phyloP scores from a whole-genome alignment of 129 eudicot species.

The Apium graveolens region DNA sequence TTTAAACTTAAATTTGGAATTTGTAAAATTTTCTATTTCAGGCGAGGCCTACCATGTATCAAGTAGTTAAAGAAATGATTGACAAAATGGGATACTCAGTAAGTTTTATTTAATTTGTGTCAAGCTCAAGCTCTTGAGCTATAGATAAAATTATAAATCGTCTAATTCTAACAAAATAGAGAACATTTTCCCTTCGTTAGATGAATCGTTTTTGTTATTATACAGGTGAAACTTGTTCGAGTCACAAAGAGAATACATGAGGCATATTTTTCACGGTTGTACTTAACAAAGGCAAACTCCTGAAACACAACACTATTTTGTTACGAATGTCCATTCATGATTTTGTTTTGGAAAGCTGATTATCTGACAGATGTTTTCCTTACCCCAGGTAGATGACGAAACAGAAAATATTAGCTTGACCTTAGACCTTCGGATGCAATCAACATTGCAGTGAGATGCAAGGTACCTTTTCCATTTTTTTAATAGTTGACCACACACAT shows the following conservation, averaged over 20 bases:
- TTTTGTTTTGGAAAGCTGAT: background rate
- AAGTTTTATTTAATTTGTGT: conserved; percentile 15
- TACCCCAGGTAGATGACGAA: conserved; percentile 62
- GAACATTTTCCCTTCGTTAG: background rate
- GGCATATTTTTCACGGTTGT: conserved; percentile 80
- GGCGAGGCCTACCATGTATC: conserved; percentile 96
- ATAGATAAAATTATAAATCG: background rate
- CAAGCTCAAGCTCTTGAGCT: background rate
- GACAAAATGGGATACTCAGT: conserved; percentile 96
- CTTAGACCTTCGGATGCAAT: conserved; percentile 97
- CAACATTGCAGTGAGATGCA: conserved; percentile 94
- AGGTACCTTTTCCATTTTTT: conserved; percentile 34
- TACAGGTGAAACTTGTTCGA: conserved; percentile 90
- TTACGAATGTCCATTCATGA: background rate
- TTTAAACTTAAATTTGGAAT: conserved; percentile 6
- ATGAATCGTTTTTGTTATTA: background rate
- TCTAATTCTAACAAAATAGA: background rate
- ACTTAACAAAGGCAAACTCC: conserved; percentile 56
- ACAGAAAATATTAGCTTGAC: conserved; percentile 60
- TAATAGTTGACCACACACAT: background rate
- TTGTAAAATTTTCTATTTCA: conserved; percentile 20
- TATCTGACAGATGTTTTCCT: conserved; percentile 18
- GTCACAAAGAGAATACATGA: conserved; percentile 89
- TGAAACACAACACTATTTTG: background rate
- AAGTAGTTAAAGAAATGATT: conserved; percentile 83